Conservation (phyloP, 352 stramenopile genomes). For the Aphanomyces cochlioides region DNA sequence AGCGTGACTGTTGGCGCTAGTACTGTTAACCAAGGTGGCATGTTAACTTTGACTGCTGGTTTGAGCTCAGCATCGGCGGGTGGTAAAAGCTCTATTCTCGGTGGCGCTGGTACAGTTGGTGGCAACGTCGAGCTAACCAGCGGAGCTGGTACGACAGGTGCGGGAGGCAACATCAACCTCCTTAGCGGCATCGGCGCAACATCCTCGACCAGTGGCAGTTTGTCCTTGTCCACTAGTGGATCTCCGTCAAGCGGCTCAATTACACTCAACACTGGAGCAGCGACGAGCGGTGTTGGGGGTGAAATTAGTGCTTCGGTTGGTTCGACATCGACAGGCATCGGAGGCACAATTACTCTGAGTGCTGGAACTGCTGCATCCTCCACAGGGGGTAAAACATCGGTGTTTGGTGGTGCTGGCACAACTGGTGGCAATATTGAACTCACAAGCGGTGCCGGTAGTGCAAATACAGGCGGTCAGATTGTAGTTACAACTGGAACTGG, state of each 20-base stretch:
- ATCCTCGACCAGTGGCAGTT: conserved; percentile 39
- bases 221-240: conserved; percentile 34
- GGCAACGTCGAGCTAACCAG: conserved; percentile 71
- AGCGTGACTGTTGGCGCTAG: conserved; percentile 50
- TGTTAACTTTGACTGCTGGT: conserved; percentile 59
- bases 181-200: conserved; percentile 27
- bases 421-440: conserved; percentile 55
- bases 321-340: conserved; percentile 51
- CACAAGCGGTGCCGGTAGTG: conserved; percentile 51
- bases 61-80: conserved; percentile 50
- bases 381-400: conserved; percentile 12
- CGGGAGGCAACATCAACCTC: conserved; percentile 62
- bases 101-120: conserved; percentile 62
- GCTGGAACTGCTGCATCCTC: conserved; percentile 65
- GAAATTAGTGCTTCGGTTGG: conserved; percentile 44
- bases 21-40: conserved; percentile 55
- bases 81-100: conserved; percentile 47
- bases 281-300: conserved; percentile 55
- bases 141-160: conserved; percentile 44
- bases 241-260: conserved; percentile 58
- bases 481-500: conserved; percentile 60
- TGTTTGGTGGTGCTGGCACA: conserved; percentile 25
- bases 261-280: conserved; percentile 43
- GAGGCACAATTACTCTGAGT: conserved; percentile 55
- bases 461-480: conserved; percentile 65